Base-by-base conservation (phyloP, 306 rosid genomes). In the Vachellia pachyceras region DNA sequence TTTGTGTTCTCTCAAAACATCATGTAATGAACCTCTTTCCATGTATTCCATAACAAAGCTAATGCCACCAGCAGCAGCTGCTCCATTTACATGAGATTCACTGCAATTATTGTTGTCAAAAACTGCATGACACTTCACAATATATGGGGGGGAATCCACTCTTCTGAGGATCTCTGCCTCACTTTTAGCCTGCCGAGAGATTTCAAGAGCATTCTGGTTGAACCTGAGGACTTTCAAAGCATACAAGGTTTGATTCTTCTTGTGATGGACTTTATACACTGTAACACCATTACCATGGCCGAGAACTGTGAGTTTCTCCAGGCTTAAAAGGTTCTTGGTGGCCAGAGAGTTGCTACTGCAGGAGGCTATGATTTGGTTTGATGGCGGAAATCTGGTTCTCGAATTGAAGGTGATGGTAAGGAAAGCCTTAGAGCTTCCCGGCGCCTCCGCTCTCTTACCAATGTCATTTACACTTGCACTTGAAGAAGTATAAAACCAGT, bases 241-340 rank as follows among this genome's bases (percentile, higher is more conserved):
- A 37, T 90, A 90, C 10, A 86, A 75, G 3, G 88, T 75, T n/a
- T 80, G 42, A 40, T 65, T 87, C 63, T 84, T 80, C 69, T 79
- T 86, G 81, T 90, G 82, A 23, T 81, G 79, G 14, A 89, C 97
- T 84, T 89, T 92, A 10, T 92, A 90, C 71, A 90, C 92, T 0
- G 78, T 89, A 80, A 92, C 84, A 14, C 93, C 88, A 18, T 80
- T 84, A 3, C 97, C 94, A 36, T 90, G 92, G 71, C 92, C 92
- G 0, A 92, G 84, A 76, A 87, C 87, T 1, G 74, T 72, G 35
- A 87, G 60, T 78, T 89, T 92, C 83, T 87, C 80, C 20, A 90
- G 90, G 75, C 88, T 90, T 3, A 73, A 86, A 64, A 87, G 89
- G 68, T n/a, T 88, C 13, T 73, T 77, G n/a, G 83, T 79, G 25